phyloP scores from a whole-genome alignment of 2,329 filamentous ascomycete species.

The Pseudogymnoascus sp. region DNA sequence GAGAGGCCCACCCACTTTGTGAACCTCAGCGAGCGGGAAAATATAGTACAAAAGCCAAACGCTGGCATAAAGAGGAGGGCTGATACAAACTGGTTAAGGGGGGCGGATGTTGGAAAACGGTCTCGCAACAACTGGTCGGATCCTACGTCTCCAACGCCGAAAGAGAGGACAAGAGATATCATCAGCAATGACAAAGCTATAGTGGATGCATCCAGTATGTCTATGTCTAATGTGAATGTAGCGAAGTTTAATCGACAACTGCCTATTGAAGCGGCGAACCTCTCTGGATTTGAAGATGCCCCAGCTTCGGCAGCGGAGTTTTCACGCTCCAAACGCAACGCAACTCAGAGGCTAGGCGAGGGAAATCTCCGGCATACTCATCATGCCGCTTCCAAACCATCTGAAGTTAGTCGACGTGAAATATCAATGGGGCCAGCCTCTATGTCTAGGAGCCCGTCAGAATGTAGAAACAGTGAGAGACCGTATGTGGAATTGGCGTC shows the following conservation, averaged over 20 bases:
- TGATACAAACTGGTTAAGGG: slow-evolving; percentile 26
- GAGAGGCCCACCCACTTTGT: neutral
- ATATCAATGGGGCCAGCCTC: neutral
- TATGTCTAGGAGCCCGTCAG: neutral
- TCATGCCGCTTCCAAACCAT: neutral
- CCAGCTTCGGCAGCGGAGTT: neutral
- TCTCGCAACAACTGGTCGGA: slow-evolving; percentile 24
- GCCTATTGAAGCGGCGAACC: neutral
- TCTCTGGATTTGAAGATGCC: neutral
- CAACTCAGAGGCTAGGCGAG: neutral
- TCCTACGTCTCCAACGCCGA: slow-evolving; percentile 25
- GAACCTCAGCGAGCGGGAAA: neutral
- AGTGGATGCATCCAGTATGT: neutral
- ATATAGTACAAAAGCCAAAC: slow-evolving; percentile 1
- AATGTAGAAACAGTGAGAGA: neutral
- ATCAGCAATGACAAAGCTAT: neutral
- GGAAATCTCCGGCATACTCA: neutral
- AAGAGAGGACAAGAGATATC: neutral
- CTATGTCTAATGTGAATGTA: neutral
- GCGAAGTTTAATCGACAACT: neutral
- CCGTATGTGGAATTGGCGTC: neutral
- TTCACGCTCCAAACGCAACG: neutral
- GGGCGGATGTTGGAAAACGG: slow-evolving; percentile 25
- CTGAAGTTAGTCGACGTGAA: neutral
- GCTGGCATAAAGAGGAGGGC: slow-evolving; percentile 8